Base-by-base conservation (phyloP, 2,329 filamentous ascomycete species). In the Hypoxylon sp. region DNA sequence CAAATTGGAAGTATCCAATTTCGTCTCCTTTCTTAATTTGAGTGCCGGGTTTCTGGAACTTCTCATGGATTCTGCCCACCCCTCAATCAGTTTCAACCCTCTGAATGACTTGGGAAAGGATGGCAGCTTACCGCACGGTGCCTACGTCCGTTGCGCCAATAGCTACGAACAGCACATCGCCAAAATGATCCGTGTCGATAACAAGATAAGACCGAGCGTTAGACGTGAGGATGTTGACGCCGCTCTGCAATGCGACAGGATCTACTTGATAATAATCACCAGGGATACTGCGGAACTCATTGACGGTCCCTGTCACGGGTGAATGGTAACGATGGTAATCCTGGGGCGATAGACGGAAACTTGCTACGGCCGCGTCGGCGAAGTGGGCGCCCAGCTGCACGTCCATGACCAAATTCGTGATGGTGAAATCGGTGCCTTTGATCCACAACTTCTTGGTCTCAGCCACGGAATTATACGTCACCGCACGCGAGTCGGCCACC, bases 241-340 rank as follows among this genome's bases (percentile, higher is more conserved):
- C 59, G 53, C 77, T 81, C 19, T 70, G 70, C 44, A 75, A 59
- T 26, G 74, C 73, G 33, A 75, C 42, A 4, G 82, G 80, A 68
- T 83, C 81, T 26, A 83, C 81, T 44, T 81, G 77, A 58, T 83
- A 83, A 65, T 83, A 83, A 50, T 81, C 78, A 0, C 82, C 82
- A 0, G 80, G 79, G 14, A 84, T 79, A 9, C 78, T 77, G 52
- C 77, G 77, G 56, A 79, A 81, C 65, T 74, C 72, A 65, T 76
- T 79, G 1, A 84, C 74, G 2, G 56, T 79, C 1, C 83, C 82
- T 0, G 73, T 74, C 2, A 84, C 80, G 2, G 82, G 83, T 2
- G 78, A 79, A 73, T 84, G 82, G 67, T 80, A 84, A 3, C 82
- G 78, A 68, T 84, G 82, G 65, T 84, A 84, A 70, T 84, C 81